phyloP scores from a whole-genome alignment of 345 rosid species.

The Pelargonium nanum region DNA sequence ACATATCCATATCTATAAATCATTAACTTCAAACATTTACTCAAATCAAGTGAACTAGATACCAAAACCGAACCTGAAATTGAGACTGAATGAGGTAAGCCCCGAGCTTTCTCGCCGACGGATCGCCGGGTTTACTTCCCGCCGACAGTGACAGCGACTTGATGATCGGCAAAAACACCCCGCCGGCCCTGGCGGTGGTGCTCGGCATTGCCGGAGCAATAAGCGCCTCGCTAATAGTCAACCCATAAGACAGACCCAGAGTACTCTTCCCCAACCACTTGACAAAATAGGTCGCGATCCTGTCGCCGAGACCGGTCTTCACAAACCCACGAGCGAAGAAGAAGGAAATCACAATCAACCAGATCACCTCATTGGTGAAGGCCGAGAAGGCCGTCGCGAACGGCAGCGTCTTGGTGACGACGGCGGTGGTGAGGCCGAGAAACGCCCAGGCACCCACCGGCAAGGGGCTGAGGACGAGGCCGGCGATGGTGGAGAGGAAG shows the following conservation, averaged over 20 bases:
- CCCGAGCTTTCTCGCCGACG: constrained; percentile 66
- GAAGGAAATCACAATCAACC: constrained; percentile 95
- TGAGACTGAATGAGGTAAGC: constrained; percentile 73
- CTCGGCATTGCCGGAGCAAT: constrained; percentile 98
- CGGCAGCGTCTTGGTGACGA: constrained; percentile 64
- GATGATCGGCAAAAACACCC: constrained; percentile 86
- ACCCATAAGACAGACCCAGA: constrained; percentile 79
- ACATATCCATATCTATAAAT: background rate
- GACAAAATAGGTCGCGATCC: constrained; percentile 90
- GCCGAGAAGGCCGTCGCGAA: constrained; percentile 79
- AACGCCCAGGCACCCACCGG: constrained; percentile 99
- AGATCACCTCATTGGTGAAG: constrained; percentile 83
- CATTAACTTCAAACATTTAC: background rate
- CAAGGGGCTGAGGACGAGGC: constrained; percentile 73
- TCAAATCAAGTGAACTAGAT: background rate
- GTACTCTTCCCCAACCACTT: constrained; percentile 92
- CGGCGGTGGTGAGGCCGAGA: constrained; percentile 58
- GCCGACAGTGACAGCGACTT: constrained; percentile 70
- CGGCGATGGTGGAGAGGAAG: constrained; percentile 81
- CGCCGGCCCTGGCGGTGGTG: constrained; percentile 93
- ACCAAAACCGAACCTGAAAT: constrained; percentile 50
- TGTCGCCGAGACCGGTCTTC: constrained; percentile 83
- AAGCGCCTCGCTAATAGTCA: constrained; percentile 75
- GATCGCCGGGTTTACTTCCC: constrained; percentile 71
- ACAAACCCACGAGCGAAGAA: constrained; percentile 98